These are phyloP conservation scores for Pholiota molesta DNA, from an alignment of 768 basidiomycete genomes.

Conservation along the genomic window DNA sequence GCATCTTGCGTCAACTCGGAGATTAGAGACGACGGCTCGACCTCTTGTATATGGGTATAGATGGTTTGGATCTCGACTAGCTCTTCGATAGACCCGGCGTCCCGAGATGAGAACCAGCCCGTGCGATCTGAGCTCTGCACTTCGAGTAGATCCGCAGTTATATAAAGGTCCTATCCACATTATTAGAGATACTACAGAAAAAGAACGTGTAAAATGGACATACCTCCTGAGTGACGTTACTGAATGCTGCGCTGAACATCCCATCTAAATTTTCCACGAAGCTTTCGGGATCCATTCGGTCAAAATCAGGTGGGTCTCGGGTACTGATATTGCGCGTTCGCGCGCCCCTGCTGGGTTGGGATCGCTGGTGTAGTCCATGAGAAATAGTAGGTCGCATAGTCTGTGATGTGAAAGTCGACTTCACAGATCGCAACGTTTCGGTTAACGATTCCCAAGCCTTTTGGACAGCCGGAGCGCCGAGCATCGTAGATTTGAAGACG, in stretches of 20 bases:
- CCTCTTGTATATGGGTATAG: conserved; percentile 70
- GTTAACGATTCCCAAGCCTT: conserved; percentile 50
- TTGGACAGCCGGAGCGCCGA: conserved; percentile 46
- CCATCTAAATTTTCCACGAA: conserved; percentile 80
- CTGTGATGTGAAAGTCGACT: conserved; percentile 52
- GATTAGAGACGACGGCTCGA: conserved; percentile 73
- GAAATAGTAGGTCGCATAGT: conserved; percentile 59
- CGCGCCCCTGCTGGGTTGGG: conserved; percentile 25
- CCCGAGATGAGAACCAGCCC: conserved; percentile 74
- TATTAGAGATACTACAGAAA: conserved; percentile 8
- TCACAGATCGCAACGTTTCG: conserved; percentile 43
- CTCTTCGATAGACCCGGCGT: conserved; percentile 58
- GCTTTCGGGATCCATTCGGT: conserved; percentile 64
- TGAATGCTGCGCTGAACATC: conserved; percentile 75
- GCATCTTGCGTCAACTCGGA: conserved; percentile 71
- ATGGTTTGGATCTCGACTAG: conserved; percentile 79
- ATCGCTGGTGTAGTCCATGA: conserved; percentile 28
- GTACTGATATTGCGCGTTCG: conserved; percentile 40
- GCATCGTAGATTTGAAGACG: conserved; percentile 43
- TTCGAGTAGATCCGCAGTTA: conserved; percentile 78
- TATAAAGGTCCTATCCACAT: conserved; percentile 65
- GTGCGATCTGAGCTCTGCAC: conserved; percentile 78
- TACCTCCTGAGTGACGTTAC: conserved; percentile 80
- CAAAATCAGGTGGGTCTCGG: conserved; percentile 62
- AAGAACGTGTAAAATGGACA: conserved; percentile 13